Evolutionary conservation across 768 basidiomycete genomes (phyloP).

Genomic region (Pleurotus eryngii): DNA sequence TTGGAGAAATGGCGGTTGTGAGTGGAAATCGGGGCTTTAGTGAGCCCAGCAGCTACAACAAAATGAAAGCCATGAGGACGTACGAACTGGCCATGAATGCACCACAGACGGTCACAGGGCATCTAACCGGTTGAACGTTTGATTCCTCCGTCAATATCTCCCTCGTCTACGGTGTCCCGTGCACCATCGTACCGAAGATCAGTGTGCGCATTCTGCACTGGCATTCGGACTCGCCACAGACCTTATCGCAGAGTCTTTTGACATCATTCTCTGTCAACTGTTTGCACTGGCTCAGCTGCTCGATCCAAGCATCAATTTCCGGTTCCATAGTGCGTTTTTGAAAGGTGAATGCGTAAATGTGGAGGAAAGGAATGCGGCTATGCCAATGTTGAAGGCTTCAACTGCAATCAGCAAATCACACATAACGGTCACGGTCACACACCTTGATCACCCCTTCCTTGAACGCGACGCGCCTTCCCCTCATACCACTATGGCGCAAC

Average conservation of each 20-base stretch:
- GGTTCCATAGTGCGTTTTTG: conserved; percentile 45
- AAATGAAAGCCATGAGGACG: conserved; percentile 37
- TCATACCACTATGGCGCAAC: conserved; percentile 31
- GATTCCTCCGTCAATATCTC: conserved; percentile 99
- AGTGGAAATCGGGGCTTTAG: conserved; percentile 10
- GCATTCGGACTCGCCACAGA: conserved; percentile 36
- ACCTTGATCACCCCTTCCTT: conserved; percentile 17
- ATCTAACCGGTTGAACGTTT: conserved; percentile 97
- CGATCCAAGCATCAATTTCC: conserved; percentile 97
- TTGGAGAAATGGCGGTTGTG: not conserved
- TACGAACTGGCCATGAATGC: conserved; percentile 99
- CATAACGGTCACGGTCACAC: not conserved
- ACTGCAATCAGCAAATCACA: conserved; percentile 17
- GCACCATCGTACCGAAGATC: conserved; percentile 11
- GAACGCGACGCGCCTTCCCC: conserved; percentile 32
- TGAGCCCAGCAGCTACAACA: not conserved
- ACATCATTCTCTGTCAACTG: conserved; percentile 94
- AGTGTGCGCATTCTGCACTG: conserved; percentile 13
- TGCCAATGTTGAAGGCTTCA: not conserved
- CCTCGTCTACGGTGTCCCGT: conserved; percentile 62
- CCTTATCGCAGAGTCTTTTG: conserved; percentile 99
- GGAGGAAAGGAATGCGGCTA: conserved; percentile 32
- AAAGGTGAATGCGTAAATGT: conserved; percentile 23
- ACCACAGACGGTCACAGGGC: conserved; percentile 98
- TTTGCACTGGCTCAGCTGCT: conserved; percentile 95